Evolutionary conservation across 2,329 filamentous ascomycete species (phyloP), one percentile per base, ranked within the genome.

Genomic region (Trichoderma sp.): DNA sequence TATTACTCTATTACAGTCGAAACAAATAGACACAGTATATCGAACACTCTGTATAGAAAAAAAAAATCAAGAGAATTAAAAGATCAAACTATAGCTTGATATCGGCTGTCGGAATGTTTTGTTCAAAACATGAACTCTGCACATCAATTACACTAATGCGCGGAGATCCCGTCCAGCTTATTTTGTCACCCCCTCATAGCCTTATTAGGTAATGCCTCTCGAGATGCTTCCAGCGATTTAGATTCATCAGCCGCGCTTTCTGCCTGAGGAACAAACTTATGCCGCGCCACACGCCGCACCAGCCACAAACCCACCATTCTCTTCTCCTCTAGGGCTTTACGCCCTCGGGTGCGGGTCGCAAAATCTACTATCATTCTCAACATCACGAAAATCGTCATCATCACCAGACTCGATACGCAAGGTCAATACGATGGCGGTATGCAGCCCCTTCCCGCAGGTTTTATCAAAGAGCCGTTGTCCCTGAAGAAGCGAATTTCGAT

Each of bases 381-480:
- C 81, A 80, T 78, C 78, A 78, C 79, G 77, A 80, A 81, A 82
- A 77, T 78, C 79, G 79, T 81, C 81, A 81, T 80, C 82, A 83
- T 77, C 80, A 81, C 81, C 75, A 80, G 81, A 83, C 81, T 84
- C 80, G 83, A 84, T 81, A 83, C 82, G 79, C 83, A 82, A 81
- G 80, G 79, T 82, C 81, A 80, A 78, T 83, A 85, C 83, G 80
- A 85, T 85, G 84, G 83, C 84, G 82, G 84, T 85, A 85, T 79
- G 84, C 77, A 76, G 38, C 71, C 71, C 75, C 71, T 31, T 45
- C 60, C 74, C 14, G 45, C 74, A 24, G 21, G 35, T 27, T 63
- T 21, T 31, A 45, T n/a, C 18, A 21, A 33, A 53, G 74, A 67
- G 27, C n/a, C 29, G 24, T 18, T 18, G 27, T 45, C 27, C 7